Base-by-base conservation (phyloP, 2,329 filamentous ascomycete genomes). In the Ceratocystis cacaofunesta region DNA sequence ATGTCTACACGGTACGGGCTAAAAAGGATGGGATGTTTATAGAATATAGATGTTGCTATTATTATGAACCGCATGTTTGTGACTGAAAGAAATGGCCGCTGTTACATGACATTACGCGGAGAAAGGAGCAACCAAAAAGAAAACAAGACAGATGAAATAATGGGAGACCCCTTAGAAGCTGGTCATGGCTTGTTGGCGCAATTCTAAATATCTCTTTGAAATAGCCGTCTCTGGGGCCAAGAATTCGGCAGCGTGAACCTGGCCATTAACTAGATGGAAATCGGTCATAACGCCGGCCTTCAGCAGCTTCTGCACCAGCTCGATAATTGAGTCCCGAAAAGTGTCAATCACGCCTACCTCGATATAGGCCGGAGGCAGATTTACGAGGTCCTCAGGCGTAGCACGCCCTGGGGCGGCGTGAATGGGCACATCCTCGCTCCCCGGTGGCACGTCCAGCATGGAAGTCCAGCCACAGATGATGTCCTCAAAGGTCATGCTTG, bases 311-410 rank as follows among this genome's bases (percentile, higher is more conserved):
- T 60, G 64, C 60, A 64, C 75, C 65, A 72, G 77, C 61, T 69
- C 69, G 0, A 73, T 19, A 22, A 65, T 62, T 67, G 77, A 75
- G 8, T 73, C 72, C 15, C 70, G 64, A 65, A 78, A 78, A 12
- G 77, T 41, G 58, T 78, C 76, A 57, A 77, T 66, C 3, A 69
- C 68, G 6, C 75, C 76, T 1, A 75, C 70, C 8, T 78, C 76
- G 0, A 78, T 70, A 28, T 76, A 78, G 1, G 74, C 73, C 3
- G 65, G 66, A 0, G 76, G 77, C 60, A 78, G 68, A 3, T 72
- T 70, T 15, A 62, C 61, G 4, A 74, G 32, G 5, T 69, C 69
- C 28, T 55, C 58, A 2, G 55, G n/a, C 8, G 30, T 19, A 3
- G 70, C 70, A 0, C 70, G 65, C 1, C 70, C 73, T 5, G 72